These are phyloP conservation scores for Penicillium egyptiacum DNA, from an alignment of 495 filamentous ascomycete species.

Conservation along the genomic window DNA sequence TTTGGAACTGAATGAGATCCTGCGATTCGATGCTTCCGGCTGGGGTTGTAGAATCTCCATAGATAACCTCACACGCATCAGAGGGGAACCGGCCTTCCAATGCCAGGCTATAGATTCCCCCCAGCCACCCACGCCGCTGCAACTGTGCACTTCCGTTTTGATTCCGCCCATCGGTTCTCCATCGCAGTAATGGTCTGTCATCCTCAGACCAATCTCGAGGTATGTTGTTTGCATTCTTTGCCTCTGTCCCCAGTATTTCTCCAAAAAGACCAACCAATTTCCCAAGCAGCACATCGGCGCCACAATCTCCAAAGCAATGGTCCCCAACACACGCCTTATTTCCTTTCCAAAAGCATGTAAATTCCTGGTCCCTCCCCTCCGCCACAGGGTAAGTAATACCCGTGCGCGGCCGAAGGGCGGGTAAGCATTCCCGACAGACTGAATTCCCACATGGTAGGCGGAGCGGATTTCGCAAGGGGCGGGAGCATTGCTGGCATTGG, in stretches of 20 bases:
- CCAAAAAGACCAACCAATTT: constrained; percentile 60
- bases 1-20: constrained; percentile 54
- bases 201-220: constrained; percentile 32
- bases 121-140: constrained; percentile 21
- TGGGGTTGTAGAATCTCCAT: constrained; percentile 36
- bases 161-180: constrained; percentile 34
- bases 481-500: constrained; percentile 74
- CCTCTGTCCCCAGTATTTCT: constrained; percentile 38
- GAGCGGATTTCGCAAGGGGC: constrained; percentile 63
- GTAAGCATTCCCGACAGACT: constrained; percentile 74
- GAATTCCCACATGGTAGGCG: constrained; percentile 83
- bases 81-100: constrained; percentile 33
- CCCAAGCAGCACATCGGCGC: constrained; percentile 68
- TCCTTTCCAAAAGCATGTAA: constrained; percentile 66
- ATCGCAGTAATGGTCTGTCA: constrained; percentile 44
- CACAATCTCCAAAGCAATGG: constrained; percentile 76
- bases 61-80: constrained; percentile 52
- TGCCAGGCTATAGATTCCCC: constrained; percentile 33
- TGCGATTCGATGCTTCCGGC: constrained; percentile 37
- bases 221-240: constrained; percentile 7
- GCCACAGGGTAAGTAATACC: constrained; percentile 74
- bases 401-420: constrained; percentile 56
- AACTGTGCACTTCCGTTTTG: constrained; percentile 20
- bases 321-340: constrained; percentile 55
- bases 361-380: constrained; percentile 61